A percentile compares a stretch with the other conserved stretches of the same genome.
Conservation (phyloP, 1,284 basidiomycete genomes). For the Cryptococcus hybrid region DNA sequence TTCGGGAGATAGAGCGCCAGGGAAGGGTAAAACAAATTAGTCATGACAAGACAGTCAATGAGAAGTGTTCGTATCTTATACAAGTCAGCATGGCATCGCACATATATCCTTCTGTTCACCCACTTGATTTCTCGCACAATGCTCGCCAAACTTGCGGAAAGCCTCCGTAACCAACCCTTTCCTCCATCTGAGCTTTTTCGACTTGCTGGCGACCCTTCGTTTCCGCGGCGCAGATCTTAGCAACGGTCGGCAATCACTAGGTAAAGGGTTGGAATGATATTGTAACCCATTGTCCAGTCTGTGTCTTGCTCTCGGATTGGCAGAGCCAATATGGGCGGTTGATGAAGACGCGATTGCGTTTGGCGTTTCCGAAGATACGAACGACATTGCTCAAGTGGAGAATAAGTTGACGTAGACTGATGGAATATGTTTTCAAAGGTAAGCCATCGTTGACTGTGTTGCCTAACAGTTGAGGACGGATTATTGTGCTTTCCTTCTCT, state of each 20-base stretch:
- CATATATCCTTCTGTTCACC: slow-evolving; percentile 3
- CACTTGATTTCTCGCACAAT: slow-evolving; percentile 50
- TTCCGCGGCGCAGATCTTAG: slow-evolving; percentile 5
- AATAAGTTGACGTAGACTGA: too few relatives aligned
- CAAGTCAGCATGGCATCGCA: neutral
- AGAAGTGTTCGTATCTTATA: slow-evolving; percentile 82
- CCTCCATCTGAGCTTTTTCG: slow-evolving; percentile 11
- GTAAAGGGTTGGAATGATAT: neutral
- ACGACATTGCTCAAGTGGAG: too few relatives aligned
- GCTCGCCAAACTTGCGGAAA: slow-evolving; percentile 48
- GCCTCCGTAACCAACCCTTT: slow-evolving; percentile 32
- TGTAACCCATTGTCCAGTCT: slow-evolving; percentile 11
- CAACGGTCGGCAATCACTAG: neutral
- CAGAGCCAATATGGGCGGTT: slow-evolving; percentile 9
- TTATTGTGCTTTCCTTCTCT: too few relatives aligned
- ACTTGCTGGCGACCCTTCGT: neutral
- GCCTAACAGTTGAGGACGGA: too few relatives aligned
- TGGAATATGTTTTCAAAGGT: too few relatives aligned
- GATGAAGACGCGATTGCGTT: slow-evolving; percentile 15
- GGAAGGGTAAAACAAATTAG: slow-evolving; percentile 90
- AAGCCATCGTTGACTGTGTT: too few relatives aligned
- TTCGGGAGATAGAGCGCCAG: slow-evolving; percentile 73
- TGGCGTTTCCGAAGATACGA: neutral
- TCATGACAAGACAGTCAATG: slow-evolving; percentile 91
- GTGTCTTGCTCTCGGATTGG: slow-evolving; percentile 7